Evolutionary conservation across 164 flowering plant species (phyloP), one percentile per base, ranked within the genome.

Genomic region (Magnolia changhungtana): DNA sequence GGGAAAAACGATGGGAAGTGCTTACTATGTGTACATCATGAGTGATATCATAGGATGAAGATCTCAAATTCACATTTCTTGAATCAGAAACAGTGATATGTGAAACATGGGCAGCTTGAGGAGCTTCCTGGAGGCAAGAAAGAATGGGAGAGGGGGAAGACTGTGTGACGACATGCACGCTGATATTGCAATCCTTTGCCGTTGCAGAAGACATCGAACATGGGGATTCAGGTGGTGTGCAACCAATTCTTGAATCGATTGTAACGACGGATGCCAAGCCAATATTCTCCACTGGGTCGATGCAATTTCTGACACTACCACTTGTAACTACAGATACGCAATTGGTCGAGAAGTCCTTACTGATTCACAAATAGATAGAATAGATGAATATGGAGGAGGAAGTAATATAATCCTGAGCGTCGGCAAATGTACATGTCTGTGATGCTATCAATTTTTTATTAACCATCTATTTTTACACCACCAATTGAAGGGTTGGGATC

Each of bases 21-120:
- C 92, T 86, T 89, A 92, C 95, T 21, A 90, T 88, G 81, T 91
- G 97, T 18, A 92, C 80, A 80, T 88, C 85, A 69, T 80, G 87
- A 78, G 86, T 82, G 70, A 51, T 50, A 49, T 58, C 76, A 67
- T 83, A 79, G 63, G 74, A 75, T 63, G 80, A 51, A 16, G 82
- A 14, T 31, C 71, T 81, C 58, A 45, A 71, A 59, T 59, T 65
- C 51, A 50, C 77, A 29, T 72, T 13, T 67, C 72, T 80, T 66
- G 89, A 79, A 77, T 82, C 84, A 70, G 75, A 75, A 67, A 29
- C 79, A 64, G 68, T 1, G 63, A 89, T 31, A 51, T 70, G 89
- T 23, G 92, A 87, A 72, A 87, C 63, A 73, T 79, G 81, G 64
- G 81, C 69, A 64, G 67, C 82, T 65, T 82, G 69, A 64, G 90